Evolutionary conservation across 164 flowering plant species (phyloP).

Genomic region (Vitis riparia): DNA sequence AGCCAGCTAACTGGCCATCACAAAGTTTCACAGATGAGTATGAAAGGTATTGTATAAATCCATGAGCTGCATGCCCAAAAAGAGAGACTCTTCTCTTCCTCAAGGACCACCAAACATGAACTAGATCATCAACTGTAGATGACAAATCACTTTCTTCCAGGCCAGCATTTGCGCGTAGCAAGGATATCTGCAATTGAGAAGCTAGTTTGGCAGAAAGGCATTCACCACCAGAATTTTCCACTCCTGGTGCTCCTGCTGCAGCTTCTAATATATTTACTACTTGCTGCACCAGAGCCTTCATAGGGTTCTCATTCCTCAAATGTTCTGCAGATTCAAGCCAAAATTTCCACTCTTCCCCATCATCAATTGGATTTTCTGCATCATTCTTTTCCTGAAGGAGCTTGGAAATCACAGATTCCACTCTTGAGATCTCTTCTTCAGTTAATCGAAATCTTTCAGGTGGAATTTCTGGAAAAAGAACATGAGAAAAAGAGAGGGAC

Average conservation of each 20-base stretch:
- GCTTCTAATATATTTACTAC: constrained; percentile 64
- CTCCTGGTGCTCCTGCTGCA: constrained; percentile 74
- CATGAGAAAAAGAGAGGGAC: constrained; percentile 57
- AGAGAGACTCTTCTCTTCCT: constrained; percentile 80
- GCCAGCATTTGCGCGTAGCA: constrained; percentile 35
- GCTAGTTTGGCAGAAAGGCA: constrained; percentile 43
- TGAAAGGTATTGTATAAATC: constrained; percentile 75
- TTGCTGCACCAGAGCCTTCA: constrained; percentile 50
- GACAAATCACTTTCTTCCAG: constrained; percentile 33
- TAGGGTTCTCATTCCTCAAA: constrained; percentile 23
- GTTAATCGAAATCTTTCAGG: constrained; percentile 59
- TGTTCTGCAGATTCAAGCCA: constrained; percentile 31
- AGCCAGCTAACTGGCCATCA: constrained; percentile 35
- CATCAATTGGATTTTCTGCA: constrained; percentile 15
- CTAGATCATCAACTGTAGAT: constrained; percentile 46
- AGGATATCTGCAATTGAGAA: constrained; percentile 57
- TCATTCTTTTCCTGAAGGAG: constrained; percentile 29
- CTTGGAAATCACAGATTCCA: constrained; percentile 43
- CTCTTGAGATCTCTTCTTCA: constrained; percentile 58
- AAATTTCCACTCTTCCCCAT: constrained; percentile 22
- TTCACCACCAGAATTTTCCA: constrained; percentile 52
- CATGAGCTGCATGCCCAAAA: constrained; percentile 88
- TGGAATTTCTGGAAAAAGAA: constrained; percentile 56
- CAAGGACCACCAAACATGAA: constrained; percentile 76
- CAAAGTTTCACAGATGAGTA: constrained; percentile 51